These are phyloP conservation scores for Ganoderma leucocontextum DNA, from an alignment of 1,284 basidiomycete genomes.

Conservation along the genomic window DNA sequence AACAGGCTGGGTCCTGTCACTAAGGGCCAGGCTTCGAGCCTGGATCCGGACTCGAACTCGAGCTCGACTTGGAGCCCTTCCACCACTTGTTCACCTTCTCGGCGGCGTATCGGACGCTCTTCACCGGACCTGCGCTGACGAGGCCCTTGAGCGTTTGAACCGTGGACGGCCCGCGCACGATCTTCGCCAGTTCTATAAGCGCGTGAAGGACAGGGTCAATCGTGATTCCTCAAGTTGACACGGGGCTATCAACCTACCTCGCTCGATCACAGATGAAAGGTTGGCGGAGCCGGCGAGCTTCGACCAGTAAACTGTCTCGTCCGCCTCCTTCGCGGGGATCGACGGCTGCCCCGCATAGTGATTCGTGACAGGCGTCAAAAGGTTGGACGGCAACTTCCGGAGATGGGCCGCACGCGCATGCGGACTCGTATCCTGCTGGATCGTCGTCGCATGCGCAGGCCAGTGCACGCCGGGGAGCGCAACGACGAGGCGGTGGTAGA, in stretches of 20 bases:
- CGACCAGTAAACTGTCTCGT: conserved; percentile 82
- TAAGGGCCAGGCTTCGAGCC: conserved; percentile 17
- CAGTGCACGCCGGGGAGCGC: conserved; percentile 82
- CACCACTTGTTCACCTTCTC: conserved; percentile 90
- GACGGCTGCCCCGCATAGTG: conserved; percentile 52
- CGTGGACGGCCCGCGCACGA: conserved; percentile 86
- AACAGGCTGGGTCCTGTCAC: not conserved
- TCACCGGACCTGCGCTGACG: conserved; percentile 82
- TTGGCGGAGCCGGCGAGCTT: conserved; percentile 71
- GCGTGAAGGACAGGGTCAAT: not conserved
- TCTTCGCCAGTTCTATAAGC: conserved; percentile 71
- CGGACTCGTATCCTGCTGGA: conserved; percentile 77
- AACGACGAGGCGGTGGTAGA: conserved; percentile 86
- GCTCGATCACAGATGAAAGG: conserved; percentile 62
- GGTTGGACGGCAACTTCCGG: conserved; percentile 75
- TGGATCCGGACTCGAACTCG: conserved; percentile 9
- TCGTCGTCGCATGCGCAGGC: conserved; percentile 54
- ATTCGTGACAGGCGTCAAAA: conserved; percentile 66
- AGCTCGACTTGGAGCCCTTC: conserved; percentile 47
- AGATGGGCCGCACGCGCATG: conserved; percentile 77
- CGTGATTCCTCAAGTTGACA: not conserved
- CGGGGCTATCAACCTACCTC: conserved; percentile 52
- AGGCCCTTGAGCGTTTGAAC: conserved; percentile 89
- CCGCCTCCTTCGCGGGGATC: conserved; percentile 50
- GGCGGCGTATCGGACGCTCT: conserved; percentile 79